phyloP scores from a whole-genome alignment of 2,329 filamentous ascomycete genomes.

The Pseudogymnoascus sp. region DNA sequence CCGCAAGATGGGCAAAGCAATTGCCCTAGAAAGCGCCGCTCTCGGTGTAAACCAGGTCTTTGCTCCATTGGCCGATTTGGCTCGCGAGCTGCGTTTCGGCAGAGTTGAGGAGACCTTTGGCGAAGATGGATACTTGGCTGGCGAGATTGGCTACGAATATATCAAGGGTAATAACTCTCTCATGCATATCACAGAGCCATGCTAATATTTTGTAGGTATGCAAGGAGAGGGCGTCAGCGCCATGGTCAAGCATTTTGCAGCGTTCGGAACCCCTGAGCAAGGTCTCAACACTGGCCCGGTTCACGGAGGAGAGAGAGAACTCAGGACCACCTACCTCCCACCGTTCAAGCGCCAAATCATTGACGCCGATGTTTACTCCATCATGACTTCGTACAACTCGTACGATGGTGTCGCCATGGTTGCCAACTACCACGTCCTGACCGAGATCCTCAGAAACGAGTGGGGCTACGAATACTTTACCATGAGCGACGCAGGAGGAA shows the following conservation, averaged over 20 bases:
- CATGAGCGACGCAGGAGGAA: constrained; percentile 60
- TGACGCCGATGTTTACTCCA: constrained; percentile 55
- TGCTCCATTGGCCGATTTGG: constrained; percentile 61
- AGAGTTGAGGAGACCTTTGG: constrained; percentile 67
- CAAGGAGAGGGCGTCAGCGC: constrained; percentile 58
- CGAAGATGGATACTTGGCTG: constrained; percentile 59
- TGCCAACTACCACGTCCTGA: constrained; percentile 56
- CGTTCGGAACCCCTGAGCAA: constrained; percentile 60
- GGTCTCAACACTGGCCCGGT: constrained; percentile 58
- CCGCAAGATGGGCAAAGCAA: constrained; percentile 56
- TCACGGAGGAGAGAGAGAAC: constrained; percentile 44
- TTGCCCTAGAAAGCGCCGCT: constrained; percentile 56
- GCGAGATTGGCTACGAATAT: constrained; percentile 56
- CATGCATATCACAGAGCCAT: neutral
- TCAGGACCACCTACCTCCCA: constrained; percentile 48
- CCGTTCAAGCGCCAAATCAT: constrained; percentile 62
- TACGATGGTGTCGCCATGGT: constrained; percentile 65
- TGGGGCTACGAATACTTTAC: constrained; percentile 66
- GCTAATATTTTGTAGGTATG: constrained; percentile 42
- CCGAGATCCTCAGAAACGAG: constrained; percentile 58
- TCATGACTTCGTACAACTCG: constrained; percentile 69
- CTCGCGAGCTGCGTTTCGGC: constrained; percentile 62
- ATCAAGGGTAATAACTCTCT: constrained; percentile 44
- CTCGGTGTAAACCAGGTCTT: constrained; percentile 68
- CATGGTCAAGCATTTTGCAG: constrained; percentile 69